phyloP scores from a whole-genome alignment of 805 yeast species.

The Vanderwaltozyma tropicalis region DNA sequence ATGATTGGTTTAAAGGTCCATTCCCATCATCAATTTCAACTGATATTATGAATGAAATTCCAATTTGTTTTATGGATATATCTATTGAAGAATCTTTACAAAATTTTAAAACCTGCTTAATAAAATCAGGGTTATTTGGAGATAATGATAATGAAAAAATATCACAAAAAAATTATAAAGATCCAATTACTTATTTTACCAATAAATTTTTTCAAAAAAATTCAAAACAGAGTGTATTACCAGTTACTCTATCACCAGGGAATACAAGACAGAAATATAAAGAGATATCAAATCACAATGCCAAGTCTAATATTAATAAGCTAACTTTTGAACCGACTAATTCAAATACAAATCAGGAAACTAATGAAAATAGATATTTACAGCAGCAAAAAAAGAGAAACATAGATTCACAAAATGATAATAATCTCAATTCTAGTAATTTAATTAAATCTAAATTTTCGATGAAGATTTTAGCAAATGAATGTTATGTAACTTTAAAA shows the following conservation, averaged over 20 bases:
- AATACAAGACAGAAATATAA: slow-evolving; percentile 80
- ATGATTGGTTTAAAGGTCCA: slow-evolving; percentile 78
- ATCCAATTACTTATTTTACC: background rate
- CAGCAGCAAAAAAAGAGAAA: background rate
- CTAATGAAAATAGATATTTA: background rate
- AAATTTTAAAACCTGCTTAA: slow-evolving; percentile 49
- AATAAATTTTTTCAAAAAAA: background rate
- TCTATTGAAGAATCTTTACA: slow-evolving; percentile 50
- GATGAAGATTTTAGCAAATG: slow-evolving; percentile 32
- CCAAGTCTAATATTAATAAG: too few relatives aligned
- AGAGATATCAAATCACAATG: slow-evolving; percentile 46
- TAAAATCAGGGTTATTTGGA: background rate
- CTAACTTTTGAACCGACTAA: too few relatives aligned
- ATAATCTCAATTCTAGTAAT: slow-evolving; percentile 22
- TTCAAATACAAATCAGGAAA: too few relatives aligned
- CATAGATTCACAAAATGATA: background rate
- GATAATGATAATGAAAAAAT: background rate
- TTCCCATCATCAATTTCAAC: slow-evolving; percentile 67
- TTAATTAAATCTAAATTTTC: slow-evolving; percentile 29
- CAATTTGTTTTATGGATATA: slow-evolving; percentile 49
- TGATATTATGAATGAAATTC: slow-evolving; percentile 37
- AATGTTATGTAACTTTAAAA: slow-evolving; percentile 35
- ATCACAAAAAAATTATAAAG: background rate
- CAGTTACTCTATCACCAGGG: slow-evolving; percentile 85
- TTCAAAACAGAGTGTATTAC: slow-evolving; percentile 39